phyloP scores from a whole-genome alignment of 2,329 filamentous ascomycete genomes.

The Botrytis fabae region DNA sequence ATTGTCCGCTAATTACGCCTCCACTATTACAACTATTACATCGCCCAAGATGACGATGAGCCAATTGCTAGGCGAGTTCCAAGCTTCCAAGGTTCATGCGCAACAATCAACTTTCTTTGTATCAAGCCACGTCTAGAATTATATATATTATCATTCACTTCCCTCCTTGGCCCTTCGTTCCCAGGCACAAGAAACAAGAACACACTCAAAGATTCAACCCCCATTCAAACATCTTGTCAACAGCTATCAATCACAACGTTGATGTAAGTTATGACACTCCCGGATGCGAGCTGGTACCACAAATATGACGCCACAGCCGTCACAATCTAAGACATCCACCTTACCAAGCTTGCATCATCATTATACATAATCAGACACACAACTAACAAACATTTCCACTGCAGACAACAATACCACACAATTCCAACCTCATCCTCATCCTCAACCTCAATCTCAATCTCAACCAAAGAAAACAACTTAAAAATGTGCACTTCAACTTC shows the following conservation, averaged over 20 bases:
- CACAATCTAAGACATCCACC: background rate
- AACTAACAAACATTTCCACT: background rate
- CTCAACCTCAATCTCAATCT: too few species aligned
- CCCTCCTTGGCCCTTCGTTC: background rate
- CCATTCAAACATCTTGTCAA: background rate
- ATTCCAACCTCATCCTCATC: background rate
- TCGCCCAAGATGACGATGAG: background rate
- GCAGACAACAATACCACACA: background rate
- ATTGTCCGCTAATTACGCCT: slow-evolving; percentile 16
- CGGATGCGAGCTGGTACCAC: background rate
- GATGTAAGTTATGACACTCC: slow-evolving; percentile 9
- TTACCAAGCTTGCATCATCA: background rate
- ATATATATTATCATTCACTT: slow-evolving; percentile 17
- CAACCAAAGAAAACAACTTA: background rate
- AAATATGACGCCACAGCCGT: slow-evolving; percentile 8
- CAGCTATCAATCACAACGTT: background rate
- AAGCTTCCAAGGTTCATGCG: slow-evolving; percentile 22
- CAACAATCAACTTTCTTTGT: slow-evolving; percentile 14
- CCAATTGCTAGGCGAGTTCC: slow-evolving; percentile 14
- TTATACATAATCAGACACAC: background rate
- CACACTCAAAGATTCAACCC: background rate
- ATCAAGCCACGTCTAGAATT: slow-evolving; percentile 16
- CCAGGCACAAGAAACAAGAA: background rate
- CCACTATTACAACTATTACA: slow-evolving; percentile 21
- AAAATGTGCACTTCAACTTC: slow-evolving; percentile 25